These are phyloP conservation scores for Suillus clintonianus DNA, from an alignment of 768 basidiomycete genomes.

Conservation along the genomic window DNA sequence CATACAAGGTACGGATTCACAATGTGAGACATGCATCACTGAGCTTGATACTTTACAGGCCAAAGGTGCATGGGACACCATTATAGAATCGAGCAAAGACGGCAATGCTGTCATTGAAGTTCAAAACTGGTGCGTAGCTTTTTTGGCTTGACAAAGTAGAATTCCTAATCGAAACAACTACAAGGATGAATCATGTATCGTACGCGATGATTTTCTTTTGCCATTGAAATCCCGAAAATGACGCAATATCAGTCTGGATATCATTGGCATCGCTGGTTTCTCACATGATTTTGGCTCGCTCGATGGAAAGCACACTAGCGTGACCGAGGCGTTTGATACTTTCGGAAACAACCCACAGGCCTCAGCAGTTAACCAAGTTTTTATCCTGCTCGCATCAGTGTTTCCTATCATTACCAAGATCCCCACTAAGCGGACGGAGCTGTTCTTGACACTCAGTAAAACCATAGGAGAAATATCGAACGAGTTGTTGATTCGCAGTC, in stretches of 20 bases:
- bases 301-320: slow-evolving; percentile 31
- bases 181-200: slow-evolving; percentile 48
- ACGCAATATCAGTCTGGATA: slow-evolving; percentile 36
- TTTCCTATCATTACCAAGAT: slow-evolving; percentile 38
- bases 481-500: slow-evolving; percentile 38
- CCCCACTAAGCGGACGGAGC: slow-evolving; percentile 37
- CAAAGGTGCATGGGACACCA: slow-evolving; percentile 33
- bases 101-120: slow-evolving; percentile 45
- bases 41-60: slow-evolving; percentile 15
- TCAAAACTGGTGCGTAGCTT: slow-evolving; percentile 41
- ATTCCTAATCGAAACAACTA: background rate
- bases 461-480: slow-evolving; percentile 43
- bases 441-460: slow-evolving; percentile 31
- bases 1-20: slow-evolving; percentile 37
- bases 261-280: slow-evolving; percentile 48
- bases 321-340: slow-evolving; percentile 28
- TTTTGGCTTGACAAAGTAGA: background rate
- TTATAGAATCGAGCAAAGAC: slow-evolving; percentile 22
- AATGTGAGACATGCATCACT: background rate
- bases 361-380: slow-evolving; percentile 23
- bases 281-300: slow-evolving; percentile 46
- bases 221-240: background rate
- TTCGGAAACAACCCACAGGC: slow-evolving; percentile 19
- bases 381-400: slow-evolving; percentile 38
- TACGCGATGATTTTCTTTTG: slow-evolving; percentile 27